These are phyloP conservation scores for Trichoderma atroviride DNA, from an alignment of 2,329 filamentous ascomycete genomes.

Conservation along the genomic window DNA sequence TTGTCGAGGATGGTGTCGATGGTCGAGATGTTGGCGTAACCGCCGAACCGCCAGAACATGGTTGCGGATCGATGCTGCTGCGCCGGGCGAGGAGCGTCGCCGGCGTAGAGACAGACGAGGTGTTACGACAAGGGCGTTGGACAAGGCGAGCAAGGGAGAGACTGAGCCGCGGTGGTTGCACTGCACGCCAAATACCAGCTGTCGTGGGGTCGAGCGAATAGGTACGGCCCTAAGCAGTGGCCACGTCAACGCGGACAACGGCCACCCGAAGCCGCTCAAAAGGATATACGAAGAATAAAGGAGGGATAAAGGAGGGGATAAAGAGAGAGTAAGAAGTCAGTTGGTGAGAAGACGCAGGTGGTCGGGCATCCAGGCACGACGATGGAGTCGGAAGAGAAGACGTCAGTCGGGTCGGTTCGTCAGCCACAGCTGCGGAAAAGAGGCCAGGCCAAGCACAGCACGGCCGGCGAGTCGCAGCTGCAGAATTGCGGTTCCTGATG, in stretches of 20 bases:
- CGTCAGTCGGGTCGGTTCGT: conserved; percentile 4
- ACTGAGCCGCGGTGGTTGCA: not conserved
- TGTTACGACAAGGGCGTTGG: conserved; percentile 2
- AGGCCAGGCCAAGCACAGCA: not conserved
- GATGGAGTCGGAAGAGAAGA: conserved; percentile 23
- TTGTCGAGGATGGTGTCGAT: conserved; percentile 98
- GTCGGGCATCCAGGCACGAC: conserved; percentile 25
- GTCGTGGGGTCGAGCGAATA: not conserved
- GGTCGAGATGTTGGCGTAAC: conserved; percentile 95
- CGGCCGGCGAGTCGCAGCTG: conserved; percentile 9
- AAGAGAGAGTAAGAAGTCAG: not conserved
- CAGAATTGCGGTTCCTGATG: conserved; percentile 4
- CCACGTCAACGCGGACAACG: conserved; percentile 13
- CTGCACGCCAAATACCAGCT: conserved; percentile 11
- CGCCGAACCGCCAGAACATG: conserved; percentile 99
- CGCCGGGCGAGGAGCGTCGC: conserved; percentile 39
- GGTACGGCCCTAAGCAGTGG: not conserved
- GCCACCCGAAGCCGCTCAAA: not conserved
- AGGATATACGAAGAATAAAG: not conserved
- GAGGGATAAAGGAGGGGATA: not conserved
- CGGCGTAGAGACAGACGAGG: conserved; percentile 35
- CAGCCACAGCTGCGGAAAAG: not conserved
- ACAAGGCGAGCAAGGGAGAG: not conserved
- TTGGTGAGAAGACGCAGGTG: conserved; percentile 15
- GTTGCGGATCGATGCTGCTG: conserved; percentile 51